These are phyloP conservation scores for Spiromastix sp. DNA, from an alignment of 2,329 filamentous ascomycete genomes.

Conservation along the genomic window DNA sequence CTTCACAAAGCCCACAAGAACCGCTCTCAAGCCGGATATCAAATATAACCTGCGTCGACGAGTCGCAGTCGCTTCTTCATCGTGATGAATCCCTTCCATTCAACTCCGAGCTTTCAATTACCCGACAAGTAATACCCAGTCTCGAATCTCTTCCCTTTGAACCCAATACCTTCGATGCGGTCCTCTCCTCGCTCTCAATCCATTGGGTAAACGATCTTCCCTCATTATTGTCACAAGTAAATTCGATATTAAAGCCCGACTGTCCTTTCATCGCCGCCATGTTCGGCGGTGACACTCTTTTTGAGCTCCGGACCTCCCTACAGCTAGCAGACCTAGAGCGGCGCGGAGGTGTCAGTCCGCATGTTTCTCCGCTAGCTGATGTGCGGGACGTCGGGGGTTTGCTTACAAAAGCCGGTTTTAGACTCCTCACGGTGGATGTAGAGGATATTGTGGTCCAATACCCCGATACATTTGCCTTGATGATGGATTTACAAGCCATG, in stretches of 20 bases:
- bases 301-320: slow-evolving; percentile 82
- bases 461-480: slow-evolving; percentile 77
- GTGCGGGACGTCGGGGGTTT: slow-evolving; percentile 84
- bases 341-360: slow-evolving; percentile 80
- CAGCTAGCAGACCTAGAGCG: slow-evolving; percentile 88
- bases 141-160: slow-evolving; percentile 64
- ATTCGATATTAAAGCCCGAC: slow-evolving; percentile 79
- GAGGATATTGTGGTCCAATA: slow-evolving; percentile 97
- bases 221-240: slow-evolving; percentile 71
- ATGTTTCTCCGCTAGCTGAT: slow-evolving; percentile 84
- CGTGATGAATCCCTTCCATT: slow-evolving; percentile 59
- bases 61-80: slow-evolving; percentile 65
- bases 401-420: slow-evolving; percentile 79
- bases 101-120: slow-evolving; percentile 62
- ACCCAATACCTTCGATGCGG: slow-evolving; percentile 71
- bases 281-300: slow-evolving; percentile 90
- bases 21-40: slow-evolving; percentile 62
- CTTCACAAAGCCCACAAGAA: slow-evolving; percentile 38
- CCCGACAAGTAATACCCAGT: slow-evolving; percentile 58
- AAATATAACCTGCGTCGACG: slow-evolving; percentile 70
- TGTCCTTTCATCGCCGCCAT: slow-evolving; percentile 89
- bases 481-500: slow-evolving; percentile 94
- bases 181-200: slow-evolving; percentile 77
- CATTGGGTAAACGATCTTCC: slow-evolving; percentile 99
- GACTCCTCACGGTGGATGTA: slow-evolving; percentile 90